Evolutionary conservation across 208 protist species (phyloP).

Genomic region (Zelonia costaricensis): DNA sequence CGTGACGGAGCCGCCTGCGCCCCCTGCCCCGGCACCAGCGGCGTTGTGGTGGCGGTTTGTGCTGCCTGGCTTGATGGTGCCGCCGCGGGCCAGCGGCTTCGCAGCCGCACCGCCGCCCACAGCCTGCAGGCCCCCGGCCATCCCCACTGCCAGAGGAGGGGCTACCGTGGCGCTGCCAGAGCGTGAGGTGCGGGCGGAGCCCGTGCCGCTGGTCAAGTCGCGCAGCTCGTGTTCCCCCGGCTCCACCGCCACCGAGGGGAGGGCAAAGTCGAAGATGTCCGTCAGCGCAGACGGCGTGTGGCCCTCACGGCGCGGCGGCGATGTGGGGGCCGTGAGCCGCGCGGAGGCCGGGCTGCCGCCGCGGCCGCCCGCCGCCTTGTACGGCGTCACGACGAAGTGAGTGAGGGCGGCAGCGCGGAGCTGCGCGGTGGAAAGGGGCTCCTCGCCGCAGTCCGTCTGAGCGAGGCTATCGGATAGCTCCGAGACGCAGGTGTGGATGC

Average conservation of each 20-base stretch:
- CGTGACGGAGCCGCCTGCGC: neutral
- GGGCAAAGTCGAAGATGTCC: slow-evolving; percentile 25
- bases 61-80: too few species aligned
- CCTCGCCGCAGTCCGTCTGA: slow-evolving; percentile 12
- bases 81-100: too few species aligned
- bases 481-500: slow-evolving; percentile 22
- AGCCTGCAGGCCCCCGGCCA: too few species aligned
- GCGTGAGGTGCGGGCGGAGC: neutral
- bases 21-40: too few species aligned
- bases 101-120: too few species aligned
- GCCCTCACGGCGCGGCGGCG: neutral
- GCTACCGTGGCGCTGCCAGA: neutral
- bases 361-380: too few species aligned
- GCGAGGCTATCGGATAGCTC: slow-evolving; percentile 16
- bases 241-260: slow-evolving; percentile 10
- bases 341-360: too few species aligned
- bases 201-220: neutral
- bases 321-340: too few species aligned
- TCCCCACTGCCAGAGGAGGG: neutral
- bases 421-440: slow-evolving; percentile 11
- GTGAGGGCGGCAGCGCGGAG: slow-evolving; percentile 26
- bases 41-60: too few species aligned
- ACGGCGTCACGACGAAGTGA: slow-evolving; percentile 8
- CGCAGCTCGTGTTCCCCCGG: neutral
- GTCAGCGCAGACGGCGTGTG: neutral